Conservation (phyloP, 345 rosid genomes). For the Carallia pectinifolia region DNA sequence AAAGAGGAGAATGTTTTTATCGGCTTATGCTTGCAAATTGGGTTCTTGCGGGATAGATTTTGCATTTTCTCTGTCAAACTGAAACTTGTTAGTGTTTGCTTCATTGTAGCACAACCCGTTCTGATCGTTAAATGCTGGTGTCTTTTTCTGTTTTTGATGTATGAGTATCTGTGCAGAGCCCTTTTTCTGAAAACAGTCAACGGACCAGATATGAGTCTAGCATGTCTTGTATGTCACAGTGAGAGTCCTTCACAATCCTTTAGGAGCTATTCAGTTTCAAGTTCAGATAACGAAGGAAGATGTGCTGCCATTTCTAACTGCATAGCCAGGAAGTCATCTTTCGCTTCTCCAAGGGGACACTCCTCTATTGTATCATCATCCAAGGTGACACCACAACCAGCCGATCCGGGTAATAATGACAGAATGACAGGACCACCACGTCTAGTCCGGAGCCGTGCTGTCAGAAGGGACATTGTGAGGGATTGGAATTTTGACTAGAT, state of each 20-base stretch:
- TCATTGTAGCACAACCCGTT: too few species aligned
- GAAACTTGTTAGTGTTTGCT: too few species aligned
- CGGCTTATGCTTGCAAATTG: too few species aligned
- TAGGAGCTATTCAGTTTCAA: slow-evolving; percentile 90
- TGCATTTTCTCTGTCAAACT: too few species aligned
- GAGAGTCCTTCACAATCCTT: slow-evolving; percentile 94
- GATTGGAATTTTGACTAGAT: slow-evolving; percentile 91
- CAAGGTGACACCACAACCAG: slow-evolving; percentile 86
- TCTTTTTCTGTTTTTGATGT: too few species aligned
- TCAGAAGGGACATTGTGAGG: slow-evolving; percentile 86
- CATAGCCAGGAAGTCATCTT: slow-evolving; percentile 57
- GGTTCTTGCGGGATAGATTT: too few species aligned
- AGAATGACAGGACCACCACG: slow-evolving; percentile 64
- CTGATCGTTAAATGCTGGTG: too few species aligned
- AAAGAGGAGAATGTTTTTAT: too few species aligned
- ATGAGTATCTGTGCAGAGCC: neutral
- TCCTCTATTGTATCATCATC: slow-evolving; percentile 55
- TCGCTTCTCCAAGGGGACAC: slow-evolving; percentile 57
- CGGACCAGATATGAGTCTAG: slow-evolving; percentile 60
- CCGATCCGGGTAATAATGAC: slow-evolving; percentile 28
- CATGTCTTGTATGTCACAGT: slow-evolving; percentile 86
- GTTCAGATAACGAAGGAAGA: slow-evolving; percentile 89
- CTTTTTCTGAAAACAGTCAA: slow-evolving; percentile 2
- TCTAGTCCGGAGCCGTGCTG: slow-evolving; percentile 82
- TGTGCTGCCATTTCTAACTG: slow-evolving; percentile 75